Percentiles rank a stretch among this genome's conserved stretches.
Evolutionary conservation across 2,329 filamentous ascomycete species (phyloP).

Genomic region (Sclerotinia sclerotiorum): DNA sequence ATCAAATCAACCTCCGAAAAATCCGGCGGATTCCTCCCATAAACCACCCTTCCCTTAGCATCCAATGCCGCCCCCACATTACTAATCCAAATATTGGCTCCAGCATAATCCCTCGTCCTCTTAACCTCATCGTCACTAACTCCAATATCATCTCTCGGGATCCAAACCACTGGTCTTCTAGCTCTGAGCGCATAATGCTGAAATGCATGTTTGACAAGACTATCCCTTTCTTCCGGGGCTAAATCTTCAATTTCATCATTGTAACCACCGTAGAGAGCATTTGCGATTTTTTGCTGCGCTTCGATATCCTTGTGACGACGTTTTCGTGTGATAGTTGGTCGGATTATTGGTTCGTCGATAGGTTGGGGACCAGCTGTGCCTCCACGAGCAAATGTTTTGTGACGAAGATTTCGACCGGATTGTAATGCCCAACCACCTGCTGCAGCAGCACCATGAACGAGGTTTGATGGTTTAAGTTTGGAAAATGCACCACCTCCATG

Average conservation of each 20-base stretch:
- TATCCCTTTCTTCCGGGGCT: constrained; percentile 83
- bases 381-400: constrained; percentile 49
- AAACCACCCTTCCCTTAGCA: constrained; percentile 78
- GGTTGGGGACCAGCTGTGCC: constrained; percentile 46
- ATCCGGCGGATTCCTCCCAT: constrained; percentile 81
- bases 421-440: constrained; percentile 36
- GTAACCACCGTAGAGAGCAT: constrained; percentile 81
- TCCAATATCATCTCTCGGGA: constrained; percentile 85
- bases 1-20: constrained; percentile 88
- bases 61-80: constrained; percentile 90
- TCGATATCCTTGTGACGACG: constrained; percentile 64
- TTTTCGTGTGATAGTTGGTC: constrained; percentile 35
- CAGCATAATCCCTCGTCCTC: constrained; percentile 65
- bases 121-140: constrained; percentile 89
- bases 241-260: constrained; percentile 94
- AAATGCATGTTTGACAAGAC: constrained; percentile 83
- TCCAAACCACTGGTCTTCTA: constrained; percentile 85
- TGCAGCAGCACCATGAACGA: constrained; percentile 29
- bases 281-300: constrained; percentile 68
- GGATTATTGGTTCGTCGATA: constrained; percentile 17
- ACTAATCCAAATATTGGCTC: constrained; percentile 76
- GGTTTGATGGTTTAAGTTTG: constrained; percentile 37
- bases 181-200: constrained; percentile 85
- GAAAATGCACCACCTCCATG: constrained; percentile 25
- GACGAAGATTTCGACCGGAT: constrained; percentile 38